These are phyloP conservation scores for Pseudocercospora fijiensis DNA, from an alignment of 2,329 filamentous ascomycete genomes.

Conservation along the genomic window DNA sequence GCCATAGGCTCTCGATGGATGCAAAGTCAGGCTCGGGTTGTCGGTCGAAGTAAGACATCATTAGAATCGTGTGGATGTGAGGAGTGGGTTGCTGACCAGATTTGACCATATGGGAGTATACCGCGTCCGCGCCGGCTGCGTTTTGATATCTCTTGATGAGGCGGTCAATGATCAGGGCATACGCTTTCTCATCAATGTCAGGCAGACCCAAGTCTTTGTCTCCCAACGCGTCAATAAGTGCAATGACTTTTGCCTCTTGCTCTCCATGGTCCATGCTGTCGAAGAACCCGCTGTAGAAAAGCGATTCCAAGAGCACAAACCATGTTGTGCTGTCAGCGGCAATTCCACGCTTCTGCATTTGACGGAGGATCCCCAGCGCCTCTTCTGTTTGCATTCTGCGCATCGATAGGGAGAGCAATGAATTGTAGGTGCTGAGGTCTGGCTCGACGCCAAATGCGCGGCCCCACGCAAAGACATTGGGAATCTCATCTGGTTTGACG, in stretches of 20 bases:
- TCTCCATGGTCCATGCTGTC: constrained; percentile 46
- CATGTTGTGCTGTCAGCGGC: constrained; percentile 61
- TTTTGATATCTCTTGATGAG: constrained; percentile 54
- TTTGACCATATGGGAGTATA: constrained; percentile 62
- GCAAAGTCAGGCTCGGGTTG: constrained; percentile 56
- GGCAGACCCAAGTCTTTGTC: constrained; percentile 46
- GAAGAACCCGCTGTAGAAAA: constrained; percentile 53
- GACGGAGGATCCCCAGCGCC: constrained; percentile 43
- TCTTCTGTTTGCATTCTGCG: constrained; percentile 29
- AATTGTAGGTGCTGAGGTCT: constrained; percentile 38
- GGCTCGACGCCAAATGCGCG: constrained; percentile 37
- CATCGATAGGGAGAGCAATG: constrained; percentile 37
- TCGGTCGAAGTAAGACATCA: constrained; percentile 63
- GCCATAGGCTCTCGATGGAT: constrained; percentile 61
- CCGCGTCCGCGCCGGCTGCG: constrained; percentile 54
- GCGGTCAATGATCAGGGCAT: constrained; percentile 67
- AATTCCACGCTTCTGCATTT: constrained; percentile 48
- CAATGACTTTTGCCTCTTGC: constrained; percentile 56
- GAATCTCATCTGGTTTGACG: constrained; percentile 52
- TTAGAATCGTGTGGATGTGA: constrained; percentile 72
- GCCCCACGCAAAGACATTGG: constrained; percentile 54
- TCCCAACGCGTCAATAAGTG: constrained; percentile 60
- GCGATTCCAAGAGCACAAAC: constrained; percentile 66
- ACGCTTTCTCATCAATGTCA: constrained; percentile 60
- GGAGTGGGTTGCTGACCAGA: constrained; percentile 56